phyloP scores from a whole-genome alignment of 129 eudicot species.

The Cynara cardunculus region DNA sequence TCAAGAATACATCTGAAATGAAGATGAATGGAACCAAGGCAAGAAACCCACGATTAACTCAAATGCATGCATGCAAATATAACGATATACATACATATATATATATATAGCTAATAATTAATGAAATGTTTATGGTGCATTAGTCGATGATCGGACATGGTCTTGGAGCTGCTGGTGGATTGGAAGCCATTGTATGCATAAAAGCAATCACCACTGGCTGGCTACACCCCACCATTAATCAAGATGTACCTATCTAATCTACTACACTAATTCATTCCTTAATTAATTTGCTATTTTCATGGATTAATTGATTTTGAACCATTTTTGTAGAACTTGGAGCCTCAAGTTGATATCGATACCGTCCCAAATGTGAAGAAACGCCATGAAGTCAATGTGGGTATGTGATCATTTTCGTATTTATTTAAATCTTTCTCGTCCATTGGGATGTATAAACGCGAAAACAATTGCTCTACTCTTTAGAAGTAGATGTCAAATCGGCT shows the following conservation, averaged over 20 bases:
- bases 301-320: neutral
- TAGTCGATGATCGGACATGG: conserved; percentile 90
- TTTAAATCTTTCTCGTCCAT: neutral
- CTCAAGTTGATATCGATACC: conserved; percentile 68
- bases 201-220: conserved; percentile 82
- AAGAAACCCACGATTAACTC: conserved; percentile 9
- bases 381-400: conserved; percentile 78
- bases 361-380: conserved; percentile 72
- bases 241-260: conserved; percentile 46
- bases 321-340: conserved; percentile 55
- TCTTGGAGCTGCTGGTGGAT: conserved; percentile 82
- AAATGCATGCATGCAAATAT: neutral
- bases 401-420: neutral
- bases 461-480: neutral
- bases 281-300: neutral
- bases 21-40: conserved; percentile 89
- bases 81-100: too few relatives aligned
- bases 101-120: neutral
- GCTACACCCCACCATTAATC: conserved; percentile 87
- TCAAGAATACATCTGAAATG: conserved; percentile 64
- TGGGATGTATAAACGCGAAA: neutral
- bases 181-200: conserved; percentile 80
- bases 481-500: too few relatives aligned
- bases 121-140: conserved; percentile 5
- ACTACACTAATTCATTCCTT: neutral